A percentile compares a stretch with the other conserved stretches of the same genome.
phyloP scores from a whole-genome alignment of 441 rosid genomes.

The Bruguiera hainesii region DNA sequence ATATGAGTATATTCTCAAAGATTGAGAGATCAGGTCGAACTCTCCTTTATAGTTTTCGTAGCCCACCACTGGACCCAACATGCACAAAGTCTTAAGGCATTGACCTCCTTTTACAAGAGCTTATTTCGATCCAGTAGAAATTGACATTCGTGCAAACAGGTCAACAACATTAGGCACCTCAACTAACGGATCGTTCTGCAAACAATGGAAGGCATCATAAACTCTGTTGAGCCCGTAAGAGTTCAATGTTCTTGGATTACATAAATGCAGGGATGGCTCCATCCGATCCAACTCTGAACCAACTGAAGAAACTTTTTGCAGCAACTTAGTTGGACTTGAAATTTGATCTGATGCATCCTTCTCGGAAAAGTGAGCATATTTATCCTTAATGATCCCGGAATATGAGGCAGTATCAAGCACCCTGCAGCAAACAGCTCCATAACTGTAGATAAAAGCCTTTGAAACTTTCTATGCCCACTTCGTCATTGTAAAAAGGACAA shows the following conservation, averaged over 20 bases:
- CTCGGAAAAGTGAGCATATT: conserved; percentile 28
- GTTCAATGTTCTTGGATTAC: conserved; percentile 38
- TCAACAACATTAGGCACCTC: conserved; percentile 43
- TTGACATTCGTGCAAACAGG: neutral
- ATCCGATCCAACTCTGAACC: conserved; percentile 56
- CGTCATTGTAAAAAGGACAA: too few relatives aligned
- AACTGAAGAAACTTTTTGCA: conserved; percentile 28
- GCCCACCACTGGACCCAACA: too few relatives aligned
- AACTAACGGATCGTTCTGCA: conserved; percentile 73
- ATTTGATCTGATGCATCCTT: conserved; percentile 29
- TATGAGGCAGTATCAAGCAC: conserved; percentile 47
- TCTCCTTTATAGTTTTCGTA: too few relatives aligned
- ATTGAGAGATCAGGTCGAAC: too few relatives aligned
- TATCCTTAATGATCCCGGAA: conserved; percentile 52
- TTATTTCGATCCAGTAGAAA: neutral
- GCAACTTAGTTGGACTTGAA: conserved; percentile 27
- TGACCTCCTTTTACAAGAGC: too few relatives aligned
- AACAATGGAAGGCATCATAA: conserved; percentile 68
- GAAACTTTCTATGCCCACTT: too few relatives aligned
- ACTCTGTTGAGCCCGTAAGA: conserved; percentile 51
- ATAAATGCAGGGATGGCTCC: conserved; percentile 59
- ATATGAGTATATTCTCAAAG: too few relatives aligned
- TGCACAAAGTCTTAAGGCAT: too few relatives aligned
- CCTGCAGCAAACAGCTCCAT: conserved; percentile 31
- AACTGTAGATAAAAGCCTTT: neutral